These are phyloP conservation scores for Lotmaria passim DNA, from an alignment of 208 protist species.

Conservation along the genomic window DNA sequence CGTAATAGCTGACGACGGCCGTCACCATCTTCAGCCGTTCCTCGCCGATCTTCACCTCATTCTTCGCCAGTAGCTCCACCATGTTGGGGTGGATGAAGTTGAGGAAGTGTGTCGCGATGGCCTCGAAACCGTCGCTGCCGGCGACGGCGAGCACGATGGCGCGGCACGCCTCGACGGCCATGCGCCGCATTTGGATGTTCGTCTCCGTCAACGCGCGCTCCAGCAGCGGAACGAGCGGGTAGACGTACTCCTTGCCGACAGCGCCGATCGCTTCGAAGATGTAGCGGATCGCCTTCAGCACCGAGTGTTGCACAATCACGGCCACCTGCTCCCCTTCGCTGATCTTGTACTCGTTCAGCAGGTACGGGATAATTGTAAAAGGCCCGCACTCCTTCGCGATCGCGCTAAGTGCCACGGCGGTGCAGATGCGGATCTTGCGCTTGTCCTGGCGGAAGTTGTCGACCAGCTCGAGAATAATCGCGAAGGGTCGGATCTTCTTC, in stretches of 20 bases:
- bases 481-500: constrained; percentile 98
- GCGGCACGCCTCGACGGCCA: constrained; percentile 97
- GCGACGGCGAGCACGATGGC: constrained; percentile 93
- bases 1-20: constrained; percentile 98
- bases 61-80: constrained; percentile 98
- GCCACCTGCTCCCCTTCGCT: constrained; percentile 97
- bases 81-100: constrained; percentile 99
- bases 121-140: constrained; percentile 80
- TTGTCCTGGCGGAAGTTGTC: constrained; percentile 99
- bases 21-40: constrained; percentile 90
- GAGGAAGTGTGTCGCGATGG: constrained; percentile 98
- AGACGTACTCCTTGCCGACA: constrained; percentile 98
- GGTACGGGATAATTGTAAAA: constrained; percentile 98
- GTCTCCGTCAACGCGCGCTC: constrained; percentile 99
- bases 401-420: constrained; percentile 99
- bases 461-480: constrained; percentile 98
- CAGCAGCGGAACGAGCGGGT: constrained; percentile 97
- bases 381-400: constrained; percentile 98
- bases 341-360: constrained; percentile 99
- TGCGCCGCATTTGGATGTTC: constrained; percentile 98
- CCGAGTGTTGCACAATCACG: constrained; percentile 96
- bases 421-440: constrained; percentile 99
- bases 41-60: constrained; percentile 73
- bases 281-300: constrained; percentile 99
- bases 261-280: constrained; percentile 99